phyloP scores from a whole-genome alignment of 495 filamentous ascomycete species.

The Penicillium robsamsonii region DNA sequence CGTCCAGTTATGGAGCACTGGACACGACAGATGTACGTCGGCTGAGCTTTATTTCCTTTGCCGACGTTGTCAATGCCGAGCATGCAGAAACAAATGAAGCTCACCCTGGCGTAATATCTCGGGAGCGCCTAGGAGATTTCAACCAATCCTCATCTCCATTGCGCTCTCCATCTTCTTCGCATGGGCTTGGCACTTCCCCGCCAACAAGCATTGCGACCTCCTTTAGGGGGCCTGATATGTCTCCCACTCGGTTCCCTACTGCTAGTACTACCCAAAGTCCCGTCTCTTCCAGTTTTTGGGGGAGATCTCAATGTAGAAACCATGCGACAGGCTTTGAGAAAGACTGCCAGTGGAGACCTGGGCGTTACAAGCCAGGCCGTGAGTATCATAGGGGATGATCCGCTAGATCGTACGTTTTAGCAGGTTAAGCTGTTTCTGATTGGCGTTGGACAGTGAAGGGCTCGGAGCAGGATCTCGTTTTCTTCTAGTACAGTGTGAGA shows the following conservation, averaged over 20 bases:
- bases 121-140: slow-evolving; percentile 5
- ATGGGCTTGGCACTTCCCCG: slow-evolving; percentile 60
- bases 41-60: slow-evolving; percentile 89
- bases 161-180: slow-evolving; percentile 65
- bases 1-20: slow-evolving; percentile 45
- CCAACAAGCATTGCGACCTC: slow-evolving; percentile 66
- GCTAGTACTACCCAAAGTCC: slow-evolving; percentile 38
- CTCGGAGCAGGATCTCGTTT: slow-evolving; percentile 8
- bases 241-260: slow-evolving; percentile 41
- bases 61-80: slow-evolving; percentile 89
- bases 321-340: slow-evolving; percentile 72
- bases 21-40: slow-evolving; percentile 76
- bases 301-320: slow-evolving; percentile 85
- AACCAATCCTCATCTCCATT: slow-evolving; percentile 75
- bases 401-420: slow-evolving; percentile 31
- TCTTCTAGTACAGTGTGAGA: slow-evolving; percentile 5
- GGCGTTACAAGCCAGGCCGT: slow-evolving; percentile 58
- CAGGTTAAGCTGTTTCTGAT: not conserved
- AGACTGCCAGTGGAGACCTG: slow-evolving; percentile 80
- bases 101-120: not conserved
- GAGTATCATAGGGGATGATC: slow-evolving; percentile 53
- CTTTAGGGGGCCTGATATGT: slow-evolving; percentile 63
- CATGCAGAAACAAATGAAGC: slow-evolving; percentile 51
- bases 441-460: not conserved
- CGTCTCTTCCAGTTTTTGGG: slow-evolving; percentile 44